Base-by-base conservation (phyloP, 768 basidiomycete genomes). In the Serendipita sp. region DNA sequence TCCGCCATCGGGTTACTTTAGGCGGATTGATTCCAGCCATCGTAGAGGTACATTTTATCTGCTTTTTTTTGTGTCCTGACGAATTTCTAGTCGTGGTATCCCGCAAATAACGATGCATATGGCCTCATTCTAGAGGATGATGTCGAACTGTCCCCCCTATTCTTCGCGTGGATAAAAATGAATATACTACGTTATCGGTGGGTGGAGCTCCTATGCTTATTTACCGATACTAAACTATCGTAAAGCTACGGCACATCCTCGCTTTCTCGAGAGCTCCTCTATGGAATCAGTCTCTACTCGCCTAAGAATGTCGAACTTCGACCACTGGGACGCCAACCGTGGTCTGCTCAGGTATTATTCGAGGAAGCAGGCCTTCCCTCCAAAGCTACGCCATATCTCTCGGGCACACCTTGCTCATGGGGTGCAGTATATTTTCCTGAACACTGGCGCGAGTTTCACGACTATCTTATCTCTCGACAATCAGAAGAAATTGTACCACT, bases 381-480 rank as follows among this genome's bases (percentile, higher is more conserved):
- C 48, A 74, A 80, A 0, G 75, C 77, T 0, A 83, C 83, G 0
- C 90, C 91, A 0, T 93, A 91, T 72, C 81, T 93, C 47, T 91
- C 89, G 0, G 86, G 89, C 66, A 83, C 91, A 8, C 91, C 91
- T 0, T 92, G 91, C 73, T 90, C 88, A 74, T 94, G 90, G 91
- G 91, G 91, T 13, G 91, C 89, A 1, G 78, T 90, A 44, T 94
- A 92, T 76, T 94, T 94, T 71, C 90, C 91, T 10, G 81, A 89
- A 68, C 85, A 86, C 69, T 92, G 90, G 91, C 81, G 84, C 68
- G 88, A 89, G 72, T 93, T 92, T 73, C 89, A 93, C 74, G 74
- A 76, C 62, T 92, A 89, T 71, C 83, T 92, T 67, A 69, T 81
- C 44, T 70, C 79, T n/a, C 84, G 90, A 32, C 80, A 91, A n/a